Conservation (phyloP, 495 filamentous ascomycete genomes). For the Glonium stellatum region DNA sequence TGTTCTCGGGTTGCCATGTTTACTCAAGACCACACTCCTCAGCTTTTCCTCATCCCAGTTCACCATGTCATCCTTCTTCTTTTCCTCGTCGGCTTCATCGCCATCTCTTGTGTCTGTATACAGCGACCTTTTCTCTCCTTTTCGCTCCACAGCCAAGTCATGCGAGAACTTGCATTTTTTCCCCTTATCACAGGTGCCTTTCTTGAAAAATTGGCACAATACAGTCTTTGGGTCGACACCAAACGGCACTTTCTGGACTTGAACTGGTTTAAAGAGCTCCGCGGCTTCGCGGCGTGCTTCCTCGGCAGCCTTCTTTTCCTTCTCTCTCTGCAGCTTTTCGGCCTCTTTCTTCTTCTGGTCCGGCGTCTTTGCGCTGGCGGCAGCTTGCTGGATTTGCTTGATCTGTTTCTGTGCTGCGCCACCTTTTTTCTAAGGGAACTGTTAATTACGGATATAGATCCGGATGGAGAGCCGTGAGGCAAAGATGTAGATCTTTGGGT, state of each 20-base stretch:
- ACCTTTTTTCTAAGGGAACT: constrained; percentile 71
- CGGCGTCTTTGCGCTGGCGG: constrained; percentile 61
- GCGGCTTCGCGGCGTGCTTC: constrained; percentile 67
- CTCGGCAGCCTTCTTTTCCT: constrained; percentile 83
- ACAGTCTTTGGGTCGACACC: constrained; percentile 98
- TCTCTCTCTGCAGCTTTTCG: constrained; percentile 75
- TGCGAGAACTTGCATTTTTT: constrained; percentile 97
- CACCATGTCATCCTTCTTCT: constrained; percentile 87
- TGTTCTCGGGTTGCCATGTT: constrained; percentile 93
- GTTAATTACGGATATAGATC: constrained; percentile 11
- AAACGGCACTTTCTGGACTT: constrained; percentile 93
- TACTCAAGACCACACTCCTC: constrained; percentile 79
- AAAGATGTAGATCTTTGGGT: background rate
- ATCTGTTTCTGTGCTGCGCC: constrained; percentile 82
- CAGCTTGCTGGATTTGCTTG: constrained; percentile 65
- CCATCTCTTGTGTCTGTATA: constrained; percentile 79
- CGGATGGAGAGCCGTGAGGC: constrained; percentile 14
- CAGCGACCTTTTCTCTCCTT: constrained; percentile 81
- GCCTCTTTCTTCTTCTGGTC: constrained; percentile 86
- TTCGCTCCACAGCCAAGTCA: constrained; percentile 81
- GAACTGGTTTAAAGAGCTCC: constrained; percentile 89
- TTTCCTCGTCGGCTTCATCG: constrained; percentile 61
- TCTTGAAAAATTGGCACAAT: constrained; percentile 93
- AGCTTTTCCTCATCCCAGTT: constrained; percentile 98
- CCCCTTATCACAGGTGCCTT: constrained; percentile 92